Conservation (phyloP, 768 basidiomycete genomes). For the Cytidiella melzeri region DNA sequence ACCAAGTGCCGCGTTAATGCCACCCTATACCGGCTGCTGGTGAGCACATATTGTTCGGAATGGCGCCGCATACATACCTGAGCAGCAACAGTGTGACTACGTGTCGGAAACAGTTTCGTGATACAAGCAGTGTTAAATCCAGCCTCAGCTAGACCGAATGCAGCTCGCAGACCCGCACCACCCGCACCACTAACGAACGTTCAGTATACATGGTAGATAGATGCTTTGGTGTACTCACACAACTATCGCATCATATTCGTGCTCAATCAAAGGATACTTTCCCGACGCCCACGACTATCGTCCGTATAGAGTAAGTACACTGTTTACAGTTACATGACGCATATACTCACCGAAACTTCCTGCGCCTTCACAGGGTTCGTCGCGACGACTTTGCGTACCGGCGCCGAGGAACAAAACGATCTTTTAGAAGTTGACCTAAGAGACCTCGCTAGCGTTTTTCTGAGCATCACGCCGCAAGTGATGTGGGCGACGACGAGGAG, state of each 20-base stretch:
- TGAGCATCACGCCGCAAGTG: slow-evolving; percentile 43
- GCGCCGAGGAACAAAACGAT: slow-evolving; percentile 61
- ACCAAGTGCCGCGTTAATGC: slow-evolving; percentile 96
- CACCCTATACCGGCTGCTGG: slow-evolving; percentile 51
- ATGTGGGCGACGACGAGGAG: slow-evolving; percentile 13
- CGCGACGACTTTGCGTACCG: slow-evolving; percentile 54
- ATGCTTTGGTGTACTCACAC: slow-evolving; percentile 55
- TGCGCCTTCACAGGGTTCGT: slow-evolving; percentile 75
- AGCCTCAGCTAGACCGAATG: slow-evolving; percentile 96
- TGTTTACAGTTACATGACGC: slow-evolving; percentile 8
- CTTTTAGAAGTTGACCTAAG: slow-evolving; percentile 41
- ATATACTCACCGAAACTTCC: slow-evolving; percentile 61
- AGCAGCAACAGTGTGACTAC: slow-evolving; percentile 98
- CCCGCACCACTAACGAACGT: slow-evolving; percentile 76
- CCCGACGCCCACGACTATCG: slow-evolving; percentile 69
- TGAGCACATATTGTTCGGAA: slow-evolving; percentile 10
- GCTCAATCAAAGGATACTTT: slow-evolving; percentile 96
- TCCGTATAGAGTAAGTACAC: slow-evolving; percentile 10
- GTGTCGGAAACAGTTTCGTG: slow-evolving; percentile 97
- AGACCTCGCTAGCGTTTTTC: slow-evolving; percentile 53
- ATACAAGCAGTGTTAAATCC: slow-evolving; percentile 99
- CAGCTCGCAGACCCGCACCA: slow-evolving; percentile 95
- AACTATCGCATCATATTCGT: slow-evolving; percentile 98
- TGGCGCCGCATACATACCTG: slow-evolving; percentile 48
- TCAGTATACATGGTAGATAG: neutral